Evolutionary conservation across 306 rosid species (phyloP), one percentile per base, ranked within the genome.

Genomic region (Luffa aegyptiaca): DNA sequence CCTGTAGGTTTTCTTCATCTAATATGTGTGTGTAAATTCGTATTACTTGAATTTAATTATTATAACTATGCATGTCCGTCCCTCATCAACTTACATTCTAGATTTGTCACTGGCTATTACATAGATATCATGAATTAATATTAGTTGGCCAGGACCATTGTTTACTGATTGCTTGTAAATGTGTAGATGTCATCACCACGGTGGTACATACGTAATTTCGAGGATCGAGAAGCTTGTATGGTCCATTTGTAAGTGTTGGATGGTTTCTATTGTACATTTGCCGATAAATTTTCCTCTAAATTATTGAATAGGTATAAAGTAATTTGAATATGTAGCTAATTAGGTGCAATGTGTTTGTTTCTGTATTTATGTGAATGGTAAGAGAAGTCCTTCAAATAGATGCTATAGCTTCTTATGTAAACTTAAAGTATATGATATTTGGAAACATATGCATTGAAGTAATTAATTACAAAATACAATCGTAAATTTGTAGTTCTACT

Each of bases 171-270:
- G 72, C 73, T 86, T 81, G 39, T 74, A 72, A 58, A 66, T 81
- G 48, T 89, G 77, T 89, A 92, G 97, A 89, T 81, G 84, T 88
- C 88, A 90, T 90, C 89, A n/a, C 96, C 97, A 71, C 93, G 96
- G 56, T 92, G 97, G 97, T 92, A 90, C 86, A 84, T 92, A 70
- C 85, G 89, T 84, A 92, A 92, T 83, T 92, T 87, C 71, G 89
- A 86, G 56, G 91, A 88, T 65, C 44, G 20, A 41, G 86, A 84
- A 84, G 91, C 87, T 81, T 76, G 55, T 39, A 92, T 92, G 97
- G 84, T 89, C 71, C 97, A 92, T 85, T 85, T 92, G 97, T 92
- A 86, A 85, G 97, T 89, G 78, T 44, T 79, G 66, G 46, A 66
- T 75, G 86, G n/a, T 80, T 61, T 53, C 39, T 71, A 21, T 61